These are phyloP conservation scores for Rhodosporidiobolus odoratus DNA, from an alignment of 768 basidiomycete species.

Conservation along the genomic window DNA sequence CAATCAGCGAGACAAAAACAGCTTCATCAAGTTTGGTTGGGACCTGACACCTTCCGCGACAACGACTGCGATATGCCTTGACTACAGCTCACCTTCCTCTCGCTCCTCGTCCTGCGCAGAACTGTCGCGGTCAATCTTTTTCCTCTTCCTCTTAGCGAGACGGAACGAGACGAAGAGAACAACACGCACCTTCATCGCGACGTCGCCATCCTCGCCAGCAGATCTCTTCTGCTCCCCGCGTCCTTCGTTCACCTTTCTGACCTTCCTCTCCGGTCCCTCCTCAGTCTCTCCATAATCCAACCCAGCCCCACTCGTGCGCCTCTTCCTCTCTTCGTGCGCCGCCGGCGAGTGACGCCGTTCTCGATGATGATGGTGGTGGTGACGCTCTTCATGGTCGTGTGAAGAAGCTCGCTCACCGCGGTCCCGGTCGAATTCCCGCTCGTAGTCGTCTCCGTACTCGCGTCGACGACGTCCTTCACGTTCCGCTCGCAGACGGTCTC, in stretches of 20 bases:
- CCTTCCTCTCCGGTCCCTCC: slow-evolving; percentile 7
- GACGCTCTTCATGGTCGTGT: background rate
- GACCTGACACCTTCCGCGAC: too few species aligned
- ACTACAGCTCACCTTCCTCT: slow-evolving; percentile 40
- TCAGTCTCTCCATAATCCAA: background rate
- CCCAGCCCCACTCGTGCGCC: background rate
- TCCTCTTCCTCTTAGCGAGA: too few species aligned
- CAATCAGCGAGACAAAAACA: background rate
- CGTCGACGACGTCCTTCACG: slow-evolving; percentile 10
- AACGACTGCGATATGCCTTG: too few species aligned
- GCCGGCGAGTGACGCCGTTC: background rate
- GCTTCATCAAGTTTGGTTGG: background rate
- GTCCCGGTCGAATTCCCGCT: background rate
- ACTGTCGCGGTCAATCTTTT: background rate
- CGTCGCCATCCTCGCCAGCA: background rate
- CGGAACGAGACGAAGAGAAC: background rate
- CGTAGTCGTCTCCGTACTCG: slow-evolving; percentile 21
- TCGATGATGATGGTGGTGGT: slow-evolving; percentile 1
- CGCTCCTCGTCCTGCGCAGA: slow-evolving; percentile 24
- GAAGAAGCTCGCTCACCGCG: background rate
- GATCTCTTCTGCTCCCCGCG: background rate
- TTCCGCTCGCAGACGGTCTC: slow-evolving; percentile 20
- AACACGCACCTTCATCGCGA: background rate
- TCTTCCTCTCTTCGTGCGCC: slow-evolving; percentile 4
- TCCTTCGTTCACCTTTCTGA: slow-evolving; percentile 2